Evolutionary conservation across 2,329 filamentous ascomycete species (phyloP).

Genomic region (Metarhizium anisopliae): DNA sequence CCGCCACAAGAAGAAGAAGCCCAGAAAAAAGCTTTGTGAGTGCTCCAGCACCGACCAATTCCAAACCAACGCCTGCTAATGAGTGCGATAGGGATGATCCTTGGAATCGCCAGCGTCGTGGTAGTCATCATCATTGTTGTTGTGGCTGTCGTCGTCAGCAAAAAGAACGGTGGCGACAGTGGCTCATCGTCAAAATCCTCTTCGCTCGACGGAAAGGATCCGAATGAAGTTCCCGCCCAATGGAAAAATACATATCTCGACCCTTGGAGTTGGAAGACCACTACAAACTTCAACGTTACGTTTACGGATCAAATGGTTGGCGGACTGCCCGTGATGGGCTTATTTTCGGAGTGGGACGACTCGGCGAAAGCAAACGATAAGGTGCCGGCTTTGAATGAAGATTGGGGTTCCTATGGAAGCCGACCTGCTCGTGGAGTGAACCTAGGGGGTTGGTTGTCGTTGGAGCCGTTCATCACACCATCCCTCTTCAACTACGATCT

Average conservation of each 20-base stretch:
- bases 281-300: slow-evolving; percentile 84
- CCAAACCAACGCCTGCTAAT: slow-evolving; percentile 11
- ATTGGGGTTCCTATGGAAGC: slow-evolving; percentile 68
- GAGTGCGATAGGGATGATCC: slow-evolving; percentile 36
- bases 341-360: slow-evolving; percentile 82
- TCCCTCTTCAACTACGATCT: slow-evolving; percentile 71
- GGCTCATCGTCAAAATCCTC: slow-evolving; percentile 20
- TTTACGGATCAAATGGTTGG: slow-evolving; percentile 82
- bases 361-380: slow-evolving; percentile 66
- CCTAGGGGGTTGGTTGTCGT: slow-evolving; percentile 83
- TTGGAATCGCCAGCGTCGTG: slow-evolving; percentile 42
- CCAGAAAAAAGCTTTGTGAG: slow-evolving; percentile 54
- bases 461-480: slow-evolving; percentile 94
- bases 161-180: slow-evolving; percentile 43
- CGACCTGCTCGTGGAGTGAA: slow-evolving; percentile 85
- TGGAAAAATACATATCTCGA: slow-evolving; percentile 74
- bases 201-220: slow-evolving; percentile 41
- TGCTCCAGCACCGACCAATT: slow-evolving; percentile 6
- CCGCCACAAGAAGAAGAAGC: slow-evolving; percentile 33
- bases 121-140: slow-evolving; percentile 59
- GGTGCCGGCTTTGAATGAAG: slow-evolving; percentile 66
- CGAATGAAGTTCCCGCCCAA: slow-evolving; percentile 49
- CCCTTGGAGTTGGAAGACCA: slow-evolving; percentile 87
- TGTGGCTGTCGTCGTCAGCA: slow-evolving; percentile 56
- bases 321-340: slow-evolving; percentile 81